A percentile compares a stretch with the other conserved stretches of the same genome.
These are phyloP conservation scores for Russula foetens DNA, from an alignment of 768 basidiomycete species.

Conservation along the genomic window DNA sequence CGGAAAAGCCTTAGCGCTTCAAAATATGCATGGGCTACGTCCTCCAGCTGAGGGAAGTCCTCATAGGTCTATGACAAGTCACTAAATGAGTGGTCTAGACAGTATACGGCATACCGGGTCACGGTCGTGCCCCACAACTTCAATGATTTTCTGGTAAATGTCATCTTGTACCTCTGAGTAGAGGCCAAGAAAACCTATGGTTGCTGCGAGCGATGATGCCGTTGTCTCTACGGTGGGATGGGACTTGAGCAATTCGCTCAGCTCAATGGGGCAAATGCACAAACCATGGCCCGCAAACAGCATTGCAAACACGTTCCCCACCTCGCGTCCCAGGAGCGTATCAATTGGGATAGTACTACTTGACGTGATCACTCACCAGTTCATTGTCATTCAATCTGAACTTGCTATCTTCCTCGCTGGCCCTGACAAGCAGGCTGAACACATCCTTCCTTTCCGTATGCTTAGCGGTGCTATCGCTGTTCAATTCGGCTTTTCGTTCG, in stretches of 20 bases:
- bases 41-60: slow-evolving; percentile 26
- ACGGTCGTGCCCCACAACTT: slow-evolving; percentile 21
- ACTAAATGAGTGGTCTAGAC: background rate
- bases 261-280: background rate
- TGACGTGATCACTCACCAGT: slow-evolving; percentile 6
- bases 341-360: background rate
- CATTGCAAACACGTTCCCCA: slow-evolving; percentile 19
- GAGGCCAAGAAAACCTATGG: slow-evolving; percentile 27
- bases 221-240: slow-evolving; percentile 30
- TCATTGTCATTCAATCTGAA: slow-evolving; percentile 7
- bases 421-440: slow-evolving; percentile 18
- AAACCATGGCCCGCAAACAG: slow-evolving; percentile 21
- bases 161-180: slow-evolving; percentile 28
- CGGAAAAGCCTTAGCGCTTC: slow-evolving; percentile 32
- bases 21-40: slow-evolving; percentile 25
- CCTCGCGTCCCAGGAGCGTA: background rate
- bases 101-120: background rate
- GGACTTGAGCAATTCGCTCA: background rate
- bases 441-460: slow-evolving; percentile 6
- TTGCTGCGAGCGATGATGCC: slow-evolving; percentile 28
- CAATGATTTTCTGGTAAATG: slow-evolving; percentile 26
- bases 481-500: slow-evolving; percentile 12
- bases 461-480: background rate
- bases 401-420: slow-evolving; percentile 12
- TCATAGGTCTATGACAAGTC: slow-evolving; percentile 15